Conservation (phyloP, 768 basidiomycete species). For the Amanita pallidorosea region DNA sequence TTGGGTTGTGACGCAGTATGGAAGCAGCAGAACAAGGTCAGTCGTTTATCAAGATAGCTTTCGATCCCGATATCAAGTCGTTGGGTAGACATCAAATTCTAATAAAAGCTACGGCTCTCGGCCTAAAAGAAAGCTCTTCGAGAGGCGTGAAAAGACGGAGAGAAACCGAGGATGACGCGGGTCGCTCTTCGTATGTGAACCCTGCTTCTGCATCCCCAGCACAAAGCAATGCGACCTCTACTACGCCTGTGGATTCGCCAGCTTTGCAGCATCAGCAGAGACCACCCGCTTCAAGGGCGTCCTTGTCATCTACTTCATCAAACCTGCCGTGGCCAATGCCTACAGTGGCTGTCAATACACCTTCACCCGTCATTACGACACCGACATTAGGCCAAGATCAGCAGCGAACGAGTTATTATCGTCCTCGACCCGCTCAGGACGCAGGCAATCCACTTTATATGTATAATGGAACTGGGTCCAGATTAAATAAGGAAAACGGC, state of each 20-base stretch:
- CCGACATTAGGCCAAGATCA: conserved; percentile 27
- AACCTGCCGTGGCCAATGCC: conserved; percentile 63
- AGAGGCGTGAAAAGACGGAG: conserved; percentile 47
- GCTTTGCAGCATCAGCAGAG: conserved; percentile 33
- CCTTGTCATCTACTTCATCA: conserved; percentile 15
- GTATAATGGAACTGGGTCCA: conserved; percentile 26
- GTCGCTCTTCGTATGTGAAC: conserved; percentile 16
- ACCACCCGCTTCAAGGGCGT: conserved; percentile 22
- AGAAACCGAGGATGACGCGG: conserved; percentile 17
- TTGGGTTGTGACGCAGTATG: conserved; percentile 65
- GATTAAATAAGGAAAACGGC: conserved; percentile 22
- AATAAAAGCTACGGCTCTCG: conserved; percentile 70
- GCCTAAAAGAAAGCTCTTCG: conserved; percentile 64
- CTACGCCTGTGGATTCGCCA: conserved; percentile 43
- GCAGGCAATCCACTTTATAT: conserved; percentile 19
- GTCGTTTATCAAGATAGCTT: conserved; percentile 8
- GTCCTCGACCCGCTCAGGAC: conserved; percentile 26
- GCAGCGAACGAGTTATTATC: conserved; percentile 43
- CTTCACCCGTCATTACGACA: conserved; percentile 43
- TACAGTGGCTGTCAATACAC: conserved; percentile 49
- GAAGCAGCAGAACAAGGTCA: conserved; percentile 62
- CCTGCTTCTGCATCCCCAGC: conserved; percentile 20
- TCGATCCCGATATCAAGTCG: background rate
- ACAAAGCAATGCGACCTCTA: conserved; percentile 30
- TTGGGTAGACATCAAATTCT: conserved; percentile 64